A percentile compares a stretch with the other conserved stretches of the same genome.
Conservation (phyloP, 2,329 filamentous ascomycete genomes). For the Neopestalotiopsis clavispora region DNA sequence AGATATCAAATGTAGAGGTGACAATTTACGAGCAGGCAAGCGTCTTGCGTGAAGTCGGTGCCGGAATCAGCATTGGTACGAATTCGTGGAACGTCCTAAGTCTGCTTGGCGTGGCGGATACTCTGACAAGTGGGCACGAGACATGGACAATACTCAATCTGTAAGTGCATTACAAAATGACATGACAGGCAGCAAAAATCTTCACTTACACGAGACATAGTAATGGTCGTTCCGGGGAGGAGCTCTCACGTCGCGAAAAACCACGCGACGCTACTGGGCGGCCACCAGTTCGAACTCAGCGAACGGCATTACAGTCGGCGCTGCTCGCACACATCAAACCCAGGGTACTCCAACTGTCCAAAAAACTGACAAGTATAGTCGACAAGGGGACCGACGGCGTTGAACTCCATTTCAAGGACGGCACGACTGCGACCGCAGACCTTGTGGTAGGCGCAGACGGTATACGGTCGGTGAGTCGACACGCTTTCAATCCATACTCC, state of each 20-base stretch:
- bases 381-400: constrained; percentile 42
- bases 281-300: constrained; percentile 28
- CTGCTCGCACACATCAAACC: constrained; percentile 50
- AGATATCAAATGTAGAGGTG: constrained; percentile 45
- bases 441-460: constrained; percentile 58
- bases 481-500: too few relatives aligned
- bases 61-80: constrained; percentile 49
- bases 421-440: constrained; percentile 42
- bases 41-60: constrained; percentile 50
- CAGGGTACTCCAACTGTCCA: constrained; percentile 48
- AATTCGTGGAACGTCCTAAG: constrained; percentile 54
- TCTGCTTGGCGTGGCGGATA: constrained; percentile 46
- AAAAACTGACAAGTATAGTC: constrained; percentile 45
- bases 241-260: constrained; percentile 30
- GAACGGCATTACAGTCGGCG: constrained; percentile 51
- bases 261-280: constrained; percentile 19
- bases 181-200: too few relatives aligned
- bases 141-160: constrained; percentile 31
- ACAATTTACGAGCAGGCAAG: constrained; percentile 50
- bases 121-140: constrained; percentile 29
- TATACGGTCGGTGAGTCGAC: constrained; percentile 48
- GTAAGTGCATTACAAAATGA: constrained; percentile 21
- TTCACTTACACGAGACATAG: constrained; percentile 18
- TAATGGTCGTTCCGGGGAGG: constrained; percentile 33
- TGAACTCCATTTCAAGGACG: constrained; percentile 50